Base-by-base conservation (phyloP, 2,329 filamentous ascomycete species). In the Biscogniauxia sp. region DNA sequence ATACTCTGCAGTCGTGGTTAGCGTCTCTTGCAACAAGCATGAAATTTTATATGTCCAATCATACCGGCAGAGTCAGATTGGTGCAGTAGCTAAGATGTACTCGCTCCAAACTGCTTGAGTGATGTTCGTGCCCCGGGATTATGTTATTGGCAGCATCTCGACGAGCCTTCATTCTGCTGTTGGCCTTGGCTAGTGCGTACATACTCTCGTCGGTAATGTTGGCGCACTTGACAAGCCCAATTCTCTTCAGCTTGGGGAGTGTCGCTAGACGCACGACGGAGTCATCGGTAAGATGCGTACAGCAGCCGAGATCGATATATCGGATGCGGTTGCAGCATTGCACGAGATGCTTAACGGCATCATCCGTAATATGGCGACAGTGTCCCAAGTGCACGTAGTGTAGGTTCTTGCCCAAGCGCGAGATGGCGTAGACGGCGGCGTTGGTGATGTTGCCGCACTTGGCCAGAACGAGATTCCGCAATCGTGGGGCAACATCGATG, bases 301-400 rank as follows among this genome's bases (percentile, higher is more conserved):
- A 99, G 78, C 95, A 98, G n/a, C 95, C 95, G 51, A 99, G 80
- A 73, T 99, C 95, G 65, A 99, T 99, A 74, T 99, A 99, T 58
- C 95, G 86, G 67, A 99, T 98, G 23, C 95, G 87, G 71, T 94
- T 98, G 80, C 95, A 99, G 57, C 82, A 82, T 67, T 89, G 88
- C 49, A 97, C 92, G 32, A 99, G 82, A 58, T 88, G 88, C 69
- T 91, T 90, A 19, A 99, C 92, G 1, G 92, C 93, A 41, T 88
- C 83, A 72, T 99, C 95, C 0, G 94, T 97, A 71, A 99, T 93
- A 53, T 93, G 88, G 26, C 87, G 86, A 75, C 95, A 99, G 75
- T 99, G 95, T 9, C 95, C 95, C 1, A 99, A 83, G 72, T 99
- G 95, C 56, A 99, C 89, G 74, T 97, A 98, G 75, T 99, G 95